Conservation (phyloP, 2,329 filamentous ascomycete genomes). For the Aspergillus sp. region DNA sequence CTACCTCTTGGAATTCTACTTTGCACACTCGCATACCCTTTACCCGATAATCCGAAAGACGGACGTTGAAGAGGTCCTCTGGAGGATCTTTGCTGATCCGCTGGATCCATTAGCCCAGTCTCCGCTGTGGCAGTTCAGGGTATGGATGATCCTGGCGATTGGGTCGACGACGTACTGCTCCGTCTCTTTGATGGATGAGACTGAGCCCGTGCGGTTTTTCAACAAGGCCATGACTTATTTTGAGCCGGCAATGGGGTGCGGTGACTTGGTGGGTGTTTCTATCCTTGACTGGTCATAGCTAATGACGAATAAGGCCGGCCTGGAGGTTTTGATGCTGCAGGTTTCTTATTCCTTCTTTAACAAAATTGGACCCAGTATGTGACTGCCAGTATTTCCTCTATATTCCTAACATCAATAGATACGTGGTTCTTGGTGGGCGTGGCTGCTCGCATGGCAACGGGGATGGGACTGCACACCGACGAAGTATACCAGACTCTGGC, state of each 20-base stretch:
- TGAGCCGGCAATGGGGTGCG: slow-evolving; percentile 39
- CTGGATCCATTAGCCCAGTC: slow-evolving; percentile 30
- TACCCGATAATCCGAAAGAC: slow-evolving; percentile 44
- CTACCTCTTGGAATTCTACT: slow-evolving; percentile 44
- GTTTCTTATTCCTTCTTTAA: slow-evolving; percentile 53
- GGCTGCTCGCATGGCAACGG: slow-evolving; percentile 46
- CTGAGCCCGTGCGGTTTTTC: slow-evolving; percentile 44
- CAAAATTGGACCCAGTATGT: slow-evolving; percentile 47
- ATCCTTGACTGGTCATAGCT: neutral
- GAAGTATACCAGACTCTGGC: slow-evolving; percentile 37
- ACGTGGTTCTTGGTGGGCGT: slow-evolving; percentile 50
- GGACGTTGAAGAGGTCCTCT: slow-evolving; percentile 30
- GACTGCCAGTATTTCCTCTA: neutral
- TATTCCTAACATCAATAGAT: slow-evolving; percentile 26
- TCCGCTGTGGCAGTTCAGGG: slow-evolving; percentile 39
- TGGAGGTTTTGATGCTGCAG: slow-evolving; percentile 48
- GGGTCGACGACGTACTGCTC: slow-evolving; percentile 48
- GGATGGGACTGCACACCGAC: slow-evolving; percentile 44
- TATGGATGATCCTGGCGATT: slow-evolving; percentile 54
- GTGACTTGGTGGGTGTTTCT: slow-evolving; percentile 38
- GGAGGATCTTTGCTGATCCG: slow-evolving; percentile 31
- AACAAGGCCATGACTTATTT: slow-evolving; percentile 47
- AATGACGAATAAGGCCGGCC: slow-evolving; percentile 30
- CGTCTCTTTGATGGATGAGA: slow-evolving; percentile 45
- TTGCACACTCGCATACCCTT: slow-evolving; percentile 49